Percentiles rank a stretch among this genome's conserved stretches.
Conservation (phyloP, 805 yeast genomes). For the Barnettozyma botsteinii region DNA sequence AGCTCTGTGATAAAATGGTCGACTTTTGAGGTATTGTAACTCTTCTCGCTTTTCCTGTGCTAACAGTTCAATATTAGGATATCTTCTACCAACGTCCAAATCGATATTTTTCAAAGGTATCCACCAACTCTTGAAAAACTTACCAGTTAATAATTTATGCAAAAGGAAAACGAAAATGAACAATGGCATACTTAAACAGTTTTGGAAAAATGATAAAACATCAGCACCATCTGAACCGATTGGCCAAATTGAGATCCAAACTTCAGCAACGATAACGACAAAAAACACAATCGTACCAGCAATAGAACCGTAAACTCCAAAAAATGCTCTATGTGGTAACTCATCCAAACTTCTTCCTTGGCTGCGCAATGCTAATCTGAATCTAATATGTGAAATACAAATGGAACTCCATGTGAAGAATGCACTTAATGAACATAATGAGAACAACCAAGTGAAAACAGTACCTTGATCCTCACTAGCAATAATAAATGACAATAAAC, state of each 20-base stretch:
- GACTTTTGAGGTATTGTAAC: slow-evolving; percentile 38
- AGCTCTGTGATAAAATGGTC: slow-evolving; percentile 40
- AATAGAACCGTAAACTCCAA: slow-evolving; percentile 63
- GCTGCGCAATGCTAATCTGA: slow-evolving; percentile 52
- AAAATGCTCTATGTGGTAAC: slow-evolving; percentile 57
- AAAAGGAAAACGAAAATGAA: slow-evolving; percentile 31
- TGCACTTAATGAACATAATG: slow-evolving; percentile 55
- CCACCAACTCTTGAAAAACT: slow-evolving; percentile 35
- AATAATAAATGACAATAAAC: slow-evolving; percentile 52
- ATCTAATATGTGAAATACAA: slow-evolving; percentile 54
- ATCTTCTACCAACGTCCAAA: slow-evolving; percentile 61
- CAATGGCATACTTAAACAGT: slow-evolving; percentile 34
- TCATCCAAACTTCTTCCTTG: slow-evolving; percentile 70
- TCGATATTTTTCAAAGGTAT: slow-evolving; percentile 46
- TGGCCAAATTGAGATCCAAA: slow-evolving; percentile 80
- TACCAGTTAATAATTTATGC: slow-evolving; percentile 28
- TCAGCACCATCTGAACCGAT: slow-evolving; percentile 28
- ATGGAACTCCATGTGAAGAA: slow-evolving; percentile 62
- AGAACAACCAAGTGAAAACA: slow-evolving; percentile 61
- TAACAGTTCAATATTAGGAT: slow-evolving; percentile 50
- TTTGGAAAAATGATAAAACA: slow-evolving; percentile 33
- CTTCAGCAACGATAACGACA: slow-evolving; percentile 64
- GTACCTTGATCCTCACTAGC: slow-evolving; percentile 44
- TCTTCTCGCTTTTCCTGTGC: slow-evolving; percentile 53
- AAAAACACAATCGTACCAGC: slow-evolving; percentile 53